Conservation (phyloP, 192 early-diverging fungal genomes). For the Mortierella hygrophila region DNA sequence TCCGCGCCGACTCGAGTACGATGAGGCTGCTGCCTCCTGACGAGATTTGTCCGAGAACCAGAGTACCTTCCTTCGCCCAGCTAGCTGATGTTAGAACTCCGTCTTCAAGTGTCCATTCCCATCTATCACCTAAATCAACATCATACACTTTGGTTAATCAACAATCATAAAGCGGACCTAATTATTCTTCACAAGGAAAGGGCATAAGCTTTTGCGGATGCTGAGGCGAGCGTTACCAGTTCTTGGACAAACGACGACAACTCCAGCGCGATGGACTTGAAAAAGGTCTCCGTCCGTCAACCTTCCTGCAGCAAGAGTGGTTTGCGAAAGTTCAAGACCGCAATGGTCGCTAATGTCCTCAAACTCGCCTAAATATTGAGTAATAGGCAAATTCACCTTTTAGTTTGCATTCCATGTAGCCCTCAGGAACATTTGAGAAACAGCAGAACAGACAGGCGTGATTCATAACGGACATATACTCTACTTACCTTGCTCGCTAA, state of each 20-base stretch:
- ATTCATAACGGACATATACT: background rate
- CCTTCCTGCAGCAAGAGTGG: slow-evolving; percentile 33
- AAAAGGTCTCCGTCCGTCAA: slow-evolving; percentile 22
- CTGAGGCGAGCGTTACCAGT: slow-evolving; percentile 10
- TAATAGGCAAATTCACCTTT: background rate
- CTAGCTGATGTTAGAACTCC: slow-evolving; percentile 28
- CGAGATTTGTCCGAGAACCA: slow-evolving; percentile 33
- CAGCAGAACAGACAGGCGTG: background rate
- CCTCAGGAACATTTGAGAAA: background rate
- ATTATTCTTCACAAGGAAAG: background rate
- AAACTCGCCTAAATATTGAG: slow-evolving; percentile 9
- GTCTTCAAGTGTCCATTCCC: background rate
- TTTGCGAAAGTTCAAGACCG: slow-evolving; percentile 25
- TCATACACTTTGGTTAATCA: background rate
- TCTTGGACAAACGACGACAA: background rate
- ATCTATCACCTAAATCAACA: background rate
- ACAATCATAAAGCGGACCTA: background rate
- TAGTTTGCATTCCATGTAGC: background rate
- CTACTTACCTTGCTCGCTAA: slow-evolving; percentile 21
- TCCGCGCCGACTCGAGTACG: slow-evolving; percentile 10
- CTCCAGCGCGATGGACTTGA: slow-evolving; percentile 43
- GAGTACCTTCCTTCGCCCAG: slow-evolving; percentile 19
- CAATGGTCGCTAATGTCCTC: slow-evolving; percentile 31
- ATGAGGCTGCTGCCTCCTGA: slow-evolving; percentile 20
- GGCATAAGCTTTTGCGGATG: background rate